Conservation (phyloP, 2,329 filamentous ascomycete genomes). For the Colletotrichum simmondsii region DNA sequence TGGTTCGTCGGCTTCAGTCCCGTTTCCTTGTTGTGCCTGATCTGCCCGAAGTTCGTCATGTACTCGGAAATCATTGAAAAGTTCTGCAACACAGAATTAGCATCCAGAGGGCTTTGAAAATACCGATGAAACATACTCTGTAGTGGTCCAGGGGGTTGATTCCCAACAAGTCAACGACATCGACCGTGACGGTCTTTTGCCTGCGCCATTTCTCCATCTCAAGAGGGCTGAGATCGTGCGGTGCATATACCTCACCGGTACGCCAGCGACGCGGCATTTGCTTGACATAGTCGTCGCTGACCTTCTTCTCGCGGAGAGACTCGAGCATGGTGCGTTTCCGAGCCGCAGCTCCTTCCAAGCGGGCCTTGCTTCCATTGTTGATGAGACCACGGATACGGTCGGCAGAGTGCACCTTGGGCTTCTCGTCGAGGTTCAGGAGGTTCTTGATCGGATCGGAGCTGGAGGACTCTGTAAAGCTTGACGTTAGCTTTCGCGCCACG, state of each 20-base stretch:
- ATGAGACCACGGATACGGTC: constrained; percentile 30
- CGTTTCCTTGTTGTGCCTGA: constrained; percentile 80
- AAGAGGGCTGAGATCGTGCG: constrained; percentile 81
- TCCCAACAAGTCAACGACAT: constrained; percentile 83
- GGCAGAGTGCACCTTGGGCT: not conserved
- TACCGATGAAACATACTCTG: constrained; percentile 69
- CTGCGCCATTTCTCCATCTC: constrained; percentile 87
- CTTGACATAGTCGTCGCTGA: constrained; percentile 64
- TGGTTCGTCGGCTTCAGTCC: constrained; percentile 91
- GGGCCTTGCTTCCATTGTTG: constrained; percentile 39
- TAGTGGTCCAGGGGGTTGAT: constrained; percentile 88
- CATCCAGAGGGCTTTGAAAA: not conserved
- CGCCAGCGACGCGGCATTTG: constrained; percentile 79
- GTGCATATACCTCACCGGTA: constrained; percentile 87
- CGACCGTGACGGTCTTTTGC: constrained; percentile 63
- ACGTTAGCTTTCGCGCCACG: constrained; percentile 8
- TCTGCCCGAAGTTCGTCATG: constrained; percentile 85
- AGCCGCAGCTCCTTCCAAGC: constrained; percentile 35
- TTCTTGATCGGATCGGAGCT: constrained; percentile 15
- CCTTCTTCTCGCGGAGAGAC: constrained; percentile 50
- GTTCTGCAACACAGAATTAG: constrained; percentile 68
- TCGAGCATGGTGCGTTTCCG: constrained; percentile 49
- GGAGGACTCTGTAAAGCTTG: not conserved
- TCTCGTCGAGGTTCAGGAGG: constrained; percentile 33
- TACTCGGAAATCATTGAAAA: constrained; percentile 92